phyloP scores from a whole-genome alignment of 116 monocot genomes.

The Trichopus zeylanicus region DNA sequence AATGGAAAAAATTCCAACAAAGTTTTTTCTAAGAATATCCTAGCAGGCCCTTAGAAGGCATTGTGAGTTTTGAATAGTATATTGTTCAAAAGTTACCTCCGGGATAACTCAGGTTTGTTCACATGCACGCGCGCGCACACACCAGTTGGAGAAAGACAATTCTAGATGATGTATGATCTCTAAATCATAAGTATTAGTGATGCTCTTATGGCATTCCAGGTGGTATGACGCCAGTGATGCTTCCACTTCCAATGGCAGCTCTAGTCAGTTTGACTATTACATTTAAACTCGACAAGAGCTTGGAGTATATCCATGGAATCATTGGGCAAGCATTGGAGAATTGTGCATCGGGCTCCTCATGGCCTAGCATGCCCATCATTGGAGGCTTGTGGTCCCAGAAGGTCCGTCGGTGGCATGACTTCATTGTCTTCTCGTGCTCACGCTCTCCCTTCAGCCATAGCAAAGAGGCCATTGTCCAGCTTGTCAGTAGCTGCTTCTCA shows the following conservation, averaged over 20 bases:
- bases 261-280: constrained; percentile 86
- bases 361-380: constrained; percentile 85
- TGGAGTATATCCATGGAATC: constrained; percentile 62
- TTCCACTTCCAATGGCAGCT: constrained; percentile 91
- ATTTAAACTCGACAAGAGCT: constrained; percentile 72
- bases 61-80: no score
- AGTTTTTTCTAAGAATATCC: no score
- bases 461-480: constrained; percentile 51
- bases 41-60: no score
- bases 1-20: no score
- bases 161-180: no score
- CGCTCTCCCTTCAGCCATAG: constrained; percentile 61
- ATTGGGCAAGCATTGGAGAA: constrained; percentile 73
- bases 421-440: constrained; percentile 64
- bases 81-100: no score
- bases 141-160: no score
- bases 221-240: constrained; percentile 52
- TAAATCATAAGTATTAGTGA: no score
- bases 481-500: constrained; percentile 72
- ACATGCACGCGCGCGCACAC: no score
- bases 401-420: constrained; percentile 82
- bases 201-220: constrained; percentile 41
- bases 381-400: constrained; percentile 87
- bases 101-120: no score
- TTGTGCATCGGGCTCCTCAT: constrained; percentile 61